These are phyloP conservation scores for Solanum chaucha DNA, from an alignment of 257 asterid species.

Conservation along the genomic window DNA sequence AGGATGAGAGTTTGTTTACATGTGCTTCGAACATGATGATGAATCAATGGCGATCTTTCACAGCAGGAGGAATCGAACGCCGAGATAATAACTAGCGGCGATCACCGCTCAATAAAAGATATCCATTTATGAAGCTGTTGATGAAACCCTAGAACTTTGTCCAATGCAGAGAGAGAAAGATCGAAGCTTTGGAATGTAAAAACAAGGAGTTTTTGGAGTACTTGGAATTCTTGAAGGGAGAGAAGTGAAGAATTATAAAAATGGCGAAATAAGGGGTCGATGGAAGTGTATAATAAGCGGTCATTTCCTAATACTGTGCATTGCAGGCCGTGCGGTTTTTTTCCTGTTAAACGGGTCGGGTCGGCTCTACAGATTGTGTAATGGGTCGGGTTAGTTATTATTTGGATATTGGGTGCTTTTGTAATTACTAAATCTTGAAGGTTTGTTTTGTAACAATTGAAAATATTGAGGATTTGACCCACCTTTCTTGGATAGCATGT, in stretches of 20 bases:
- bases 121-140: background rate
- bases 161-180: background rate
- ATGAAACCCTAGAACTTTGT: background rate
- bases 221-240: background rate
- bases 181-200: background rate
- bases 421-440: background rate
- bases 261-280: background rate
- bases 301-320: background rate
- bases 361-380: background rate
- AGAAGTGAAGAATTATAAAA: background rate
- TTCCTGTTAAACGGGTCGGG: background rate
- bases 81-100: background rate
- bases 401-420: background rate
- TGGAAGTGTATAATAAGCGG: background rate
- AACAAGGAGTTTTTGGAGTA: background rate
- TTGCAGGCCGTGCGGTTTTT: background rate
- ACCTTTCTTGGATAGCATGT: background rate
- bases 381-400: background rate
- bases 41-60: slow-evolving; percentile 1
- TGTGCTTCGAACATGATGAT: slow-evolving; percentile 49
- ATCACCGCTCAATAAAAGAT: background rate
- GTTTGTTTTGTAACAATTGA: background rate
- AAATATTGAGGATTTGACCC: background rate
- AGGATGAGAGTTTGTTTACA: slow-evolving; percentile 11
- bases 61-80: background rate